phyloP scores from a whole-genome alignment of 2,329 filamentous ascomycete genomes.

The Rhynchosporium graminicola region DNA sequence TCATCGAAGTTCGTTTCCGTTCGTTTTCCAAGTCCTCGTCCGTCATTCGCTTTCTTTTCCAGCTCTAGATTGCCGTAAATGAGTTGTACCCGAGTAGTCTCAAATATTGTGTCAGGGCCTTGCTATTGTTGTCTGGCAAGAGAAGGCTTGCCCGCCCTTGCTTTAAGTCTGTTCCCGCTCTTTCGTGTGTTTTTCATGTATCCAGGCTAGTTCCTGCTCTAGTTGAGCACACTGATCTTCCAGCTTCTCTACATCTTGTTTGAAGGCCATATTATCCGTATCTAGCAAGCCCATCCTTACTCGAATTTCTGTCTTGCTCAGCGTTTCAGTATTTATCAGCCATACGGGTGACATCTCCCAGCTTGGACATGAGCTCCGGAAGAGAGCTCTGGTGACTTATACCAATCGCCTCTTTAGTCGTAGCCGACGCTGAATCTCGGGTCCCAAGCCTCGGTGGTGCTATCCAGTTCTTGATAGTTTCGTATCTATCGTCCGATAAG shows the following conservation, averaged over 20 bases:
- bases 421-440: not conserved
- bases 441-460: not conserved
- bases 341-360: not conserved
- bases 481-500: slow-evolving; percentile 1
- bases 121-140: no score
- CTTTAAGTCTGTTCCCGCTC: no score
- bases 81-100: no score
- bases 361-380: not conserved
- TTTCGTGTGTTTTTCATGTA: no score
- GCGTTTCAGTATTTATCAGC: not conserved
- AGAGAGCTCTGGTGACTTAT: not conserved
- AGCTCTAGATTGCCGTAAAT: no score
- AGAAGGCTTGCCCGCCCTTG: no score
- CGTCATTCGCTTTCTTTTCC: no score
- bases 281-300: not conserved
- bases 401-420: not conserved
- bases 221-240: not conserved
- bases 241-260: not conserved
- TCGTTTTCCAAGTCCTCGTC: no score
- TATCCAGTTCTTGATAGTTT: slow-evolving; percentile 6
- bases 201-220: no score
- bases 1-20: no score
- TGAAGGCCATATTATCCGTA: not conserved
- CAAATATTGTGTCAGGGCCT: no score
- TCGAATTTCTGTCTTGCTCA: not conserved